A percentile compares a stretch with the other conserved stretches of the same genome.
Conservation (phyloP, 2,329 filamentous ascomycete genomes). For the Pyrenophora seminiperda region DNA sequence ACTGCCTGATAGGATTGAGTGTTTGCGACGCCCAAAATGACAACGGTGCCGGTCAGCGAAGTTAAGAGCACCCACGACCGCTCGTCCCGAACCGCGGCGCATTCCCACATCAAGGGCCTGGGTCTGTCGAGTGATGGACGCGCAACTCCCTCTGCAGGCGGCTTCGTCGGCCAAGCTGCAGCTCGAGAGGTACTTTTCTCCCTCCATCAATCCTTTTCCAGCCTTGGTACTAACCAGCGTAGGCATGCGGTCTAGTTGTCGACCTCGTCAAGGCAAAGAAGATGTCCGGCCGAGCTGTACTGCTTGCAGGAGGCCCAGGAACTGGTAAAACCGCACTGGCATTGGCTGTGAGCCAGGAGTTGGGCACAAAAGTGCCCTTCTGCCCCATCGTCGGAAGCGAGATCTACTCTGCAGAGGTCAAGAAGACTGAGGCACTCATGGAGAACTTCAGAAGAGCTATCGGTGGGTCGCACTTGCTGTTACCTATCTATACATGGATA, state of each 20-base stretch:
- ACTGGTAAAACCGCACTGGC: slow-evolving; percentile 98
- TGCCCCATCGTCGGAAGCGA: slow-evolving; percentile 98
- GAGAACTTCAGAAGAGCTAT: slow-evolving; percentile 98
- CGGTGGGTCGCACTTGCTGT: slow-evolving; percentile 57
- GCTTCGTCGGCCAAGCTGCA: slow-evolving; percentile 86
- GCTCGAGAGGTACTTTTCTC: slow-evolving; percentile 76
- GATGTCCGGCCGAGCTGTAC: slow-evolving; percentile 92
- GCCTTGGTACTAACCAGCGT: slow-evolving; percentile 16
- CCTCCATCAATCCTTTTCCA: neutral
- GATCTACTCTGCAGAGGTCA: slow-evolving; percentile 96
- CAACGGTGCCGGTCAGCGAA: slow-evolving; percentile 66
- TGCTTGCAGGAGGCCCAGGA: slow-evolving; percentile 88
- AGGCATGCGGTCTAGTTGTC: slow-evolving; percentile 95
- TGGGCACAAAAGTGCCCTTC: slow-evolving; percentile 97
- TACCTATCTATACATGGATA: slow-evolving; percentile 6
- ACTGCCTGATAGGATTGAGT: slow-evolving; percentile 3
- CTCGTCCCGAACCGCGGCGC: slow-evolving; percentile 77
- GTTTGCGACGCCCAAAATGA: slow-evolving; percentile 35
- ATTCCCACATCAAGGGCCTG: slow-evolving; percentile 97
- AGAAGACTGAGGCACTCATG: slow-evolving; percentile 99
- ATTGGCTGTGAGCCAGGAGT: slow-evolving; percentile 92
- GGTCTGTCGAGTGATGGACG: slow-evolving; percentile 83
- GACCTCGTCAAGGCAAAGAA: slow-evolving; percentile 95
- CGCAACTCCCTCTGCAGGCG: slow-evolving; percentile 71
- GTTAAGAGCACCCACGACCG: slow-evolving; percentile 96